Conservation (phyloP, 495 filamentous ascomycete genomes). For the Cercophora samala region DNA sequence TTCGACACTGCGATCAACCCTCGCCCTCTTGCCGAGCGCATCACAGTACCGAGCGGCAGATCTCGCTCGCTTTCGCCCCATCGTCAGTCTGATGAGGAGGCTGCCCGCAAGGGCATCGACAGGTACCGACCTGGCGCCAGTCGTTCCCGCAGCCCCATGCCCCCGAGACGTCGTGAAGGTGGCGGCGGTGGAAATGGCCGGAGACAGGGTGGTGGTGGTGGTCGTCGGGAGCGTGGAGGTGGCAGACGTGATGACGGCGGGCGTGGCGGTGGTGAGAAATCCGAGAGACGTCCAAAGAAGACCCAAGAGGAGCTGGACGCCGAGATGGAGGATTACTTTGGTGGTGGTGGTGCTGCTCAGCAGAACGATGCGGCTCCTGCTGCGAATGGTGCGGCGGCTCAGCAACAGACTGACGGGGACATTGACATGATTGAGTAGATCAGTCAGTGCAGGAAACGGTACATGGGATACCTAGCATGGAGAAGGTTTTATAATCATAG, state of each 20-base stretch:
- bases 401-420: slow-evolving; percentile 24
- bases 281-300: slow-evolving; percentile 67
- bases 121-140: slow-evolving; percentile 72
- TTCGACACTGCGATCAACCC: slow-evolving; percentile 58
- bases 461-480: neutral
- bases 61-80: slow-evolving; percentile 50
- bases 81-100: slow-evolving; percentile 66
- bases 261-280: slow-evolving; percentile 44
- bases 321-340: slow-evolving; percentile 95
- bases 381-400: slow-evolving; percentile 17
- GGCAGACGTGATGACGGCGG: slow-evolving; percentile 37
- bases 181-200: slow-evolving; percentile 28
- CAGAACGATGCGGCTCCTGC: slow-evolving; percentile 24
- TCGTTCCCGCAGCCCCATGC: slow-evolving; percentile 48
- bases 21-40: slow-evolving; percentile 71
- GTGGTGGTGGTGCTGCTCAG: slow-evolving; percentile 17
- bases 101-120: slow-evolving; percentile 71
- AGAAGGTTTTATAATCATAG: neutral
- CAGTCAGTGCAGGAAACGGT: neutral
- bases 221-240: slow-evolving; percentile 42
- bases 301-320: slow-evolving; percentile 89
- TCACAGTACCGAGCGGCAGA: slow-evolving; percentile 53
- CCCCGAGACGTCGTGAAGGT: slow-evolving; percentile 30
- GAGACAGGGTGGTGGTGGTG: slow-evolving; percentile 25
- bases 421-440: slow-evolving; percentile 33